A percentile compares a stretch with the other conserved stretches of the same genome.
Conservation (phyloP, 2,329 filamentous ascomycete species). For the Sporothrix inflata region DNA sequence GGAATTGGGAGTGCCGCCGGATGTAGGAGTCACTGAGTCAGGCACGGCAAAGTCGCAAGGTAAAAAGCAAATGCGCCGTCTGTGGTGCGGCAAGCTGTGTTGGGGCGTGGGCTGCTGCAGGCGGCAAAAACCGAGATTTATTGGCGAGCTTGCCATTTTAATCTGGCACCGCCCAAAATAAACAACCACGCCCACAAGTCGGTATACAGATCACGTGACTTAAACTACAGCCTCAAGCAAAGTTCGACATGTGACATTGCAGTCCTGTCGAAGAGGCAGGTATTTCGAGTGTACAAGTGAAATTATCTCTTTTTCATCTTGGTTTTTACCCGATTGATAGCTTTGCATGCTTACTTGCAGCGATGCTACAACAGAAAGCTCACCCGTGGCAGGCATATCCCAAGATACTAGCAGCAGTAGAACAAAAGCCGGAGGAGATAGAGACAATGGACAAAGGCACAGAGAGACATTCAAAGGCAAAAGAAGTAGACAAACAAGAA, state of each 20-base stretch:
- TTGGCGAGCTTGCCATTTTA: conserved; percentile 1
- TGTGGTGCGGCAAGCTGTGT: not conserved
- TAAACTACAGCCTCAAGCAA: not conserved
- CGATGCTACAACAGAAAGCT: no score
- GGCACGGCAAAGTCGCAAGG: no score
- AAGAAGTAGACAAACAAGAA: not conserved
- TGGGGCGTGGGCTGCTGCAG: not conserved
- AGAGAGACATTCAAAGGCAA: not conserved
- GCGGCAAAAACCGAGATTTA: conserved; percentile 14
- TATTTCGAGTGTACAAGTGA: no score
- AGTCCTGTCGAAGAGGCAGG: no score
- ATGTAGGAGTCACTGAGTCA: not conserved
- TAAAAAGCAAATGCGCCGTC: not conserved
- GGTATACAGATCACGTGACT: not conserved
- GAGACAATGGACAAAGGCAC: not conserved
- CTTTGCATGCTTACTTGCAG: no score
- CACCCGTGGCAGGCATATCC: not conserved
- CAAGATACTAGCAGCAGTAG: not conserved
- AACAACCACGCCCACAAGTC: not conserved
- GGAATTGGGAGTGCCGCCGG: no score
- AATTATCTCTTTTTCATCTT: not conserved
- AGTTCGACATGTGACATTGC: not conserved
- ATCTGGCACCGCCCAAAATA: not conserved
- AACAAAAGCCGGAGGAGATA: not conserved
- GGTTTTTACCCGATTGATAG: no score